Conservation (phyloP, 2,329 filamentous ascomycete species). For the Cladophialophora yegresii region DNA sequence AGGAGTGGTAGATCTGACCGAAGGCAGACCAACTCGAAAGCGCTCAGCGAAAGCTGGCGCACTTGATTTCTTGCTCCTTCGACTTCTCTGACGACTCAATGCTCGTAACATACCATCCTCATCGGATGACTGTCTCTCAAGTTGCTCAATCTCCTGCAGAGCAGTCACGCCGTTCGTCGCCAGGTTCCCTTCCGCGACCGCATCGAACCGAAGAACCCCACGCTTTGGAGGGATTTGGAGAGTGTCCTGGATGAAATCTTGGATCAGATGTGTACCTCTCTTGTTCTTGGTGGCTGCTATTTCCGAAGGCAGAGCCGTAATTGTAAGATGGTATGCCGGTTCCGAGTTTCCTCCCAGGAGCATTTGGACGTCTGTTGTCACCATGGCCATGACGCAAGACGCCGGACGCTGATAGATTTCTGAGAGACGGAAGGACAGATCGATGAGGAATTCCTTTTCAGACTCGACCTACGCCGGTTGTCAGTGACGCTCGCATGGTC, state of each 20-base stretch:
- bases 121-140: conserved; percentile 51
- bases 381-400: conserved; percentile 70
- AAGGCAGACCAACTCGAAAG: conserved; percentile 25
- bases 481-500: conserved; percentile 31
- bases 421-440: conserved; percentile 71
- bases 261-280: conserved; percentile 75
- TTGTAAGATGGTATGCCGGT: conserved; percentile 74
- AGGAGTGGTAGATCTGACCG: conserved; percentile 30
- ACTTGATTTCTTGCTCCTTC: conserved; percentile 38
- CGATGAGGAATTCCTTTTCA: conserved; percentile 74
- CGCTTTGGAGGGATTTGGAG: conserved; percentile 66
- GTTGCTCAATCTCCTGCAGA: conserved; percentile 65
- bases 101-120: conserved; percentile 45
- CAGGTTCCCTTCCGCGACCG: conserved; percentile 69
- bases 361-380: conserved; percentile 75
- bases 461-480: conserved; percentile 58
- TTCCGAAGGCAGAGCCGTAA: conserved; percentile 69
- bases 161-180: conserved; percentile 72
- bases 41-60: conserved; percentile 23
- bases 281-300: conserved; percentile 75
- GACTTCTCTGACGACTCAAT: conserved; percentile 42
- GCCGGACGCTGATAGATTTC: conserved; percentile 73
- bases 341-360: conserved; percentile 74
- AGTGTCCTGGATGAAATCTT: conserved; percentile 71
- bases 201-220: conserved; percentile 71